Base-by-base conservation (phyloP, 805 yeast genomes). In the Wickerhamiella brachini region DNA sequence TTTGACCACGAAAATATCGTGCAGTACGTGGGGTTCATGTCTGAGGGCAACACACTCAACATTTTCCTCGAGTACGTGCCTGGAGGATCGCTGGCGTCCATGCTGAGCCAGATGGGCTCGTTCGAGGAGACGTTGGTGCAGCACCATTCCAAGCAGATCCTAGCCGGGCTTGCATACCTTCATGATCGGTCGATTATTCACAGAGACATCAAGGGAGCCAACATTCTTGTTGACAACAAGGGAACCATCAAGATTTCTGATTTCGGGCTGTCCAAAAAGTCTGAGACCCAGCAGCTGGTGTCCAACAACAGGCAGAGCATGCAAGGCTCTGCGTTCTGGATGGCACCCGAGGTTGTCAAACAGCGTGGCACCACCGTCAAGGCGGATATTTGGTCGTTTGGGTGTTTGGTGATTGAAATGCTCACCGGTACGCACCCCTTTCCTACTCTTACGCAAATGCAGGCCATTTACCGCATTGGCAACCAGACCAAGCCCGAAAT, bases 311-410 rank as follows among this genome's bases (percentile, higher is more conserved):
- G 97, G 44, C 89, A 85, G 1, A 87, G 95, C 0, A 68, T 87
- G 49, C 97, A 90, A 66, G 98, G 98, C 0, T 86, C 95, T 0
- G 88, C 90, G 0, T 93, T 83, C 63, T 93, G 98, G 97, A 93
- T 93, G 98, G 97, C 98, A 0, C 98, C 98, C 0, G 98, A 93
- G 64, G 97, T 93, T 8, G 97, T 93, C 17, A 86, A 88, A 60
- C 97, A 89, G 62, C 51, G 51, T 17, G 81, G 85, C 1, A 85
- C 90, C 49, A 90, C 97, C 1, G 81, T 83, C 39, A 87, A 86
- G 65, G 95, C 95, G 0, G 98, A 93, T 65, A 87, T 93, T 23
- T 93, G 98, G 98, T 86, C 96, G 0, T 83, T 94, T 9, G 98
- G 97, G 0, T 93, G 97, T 65, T 74, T 93, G 23, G 77, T 90